Base-by-base conservation (phyloP, 768 basidiomycete genomes). In the Pisolithus tinctorius region DNA sequence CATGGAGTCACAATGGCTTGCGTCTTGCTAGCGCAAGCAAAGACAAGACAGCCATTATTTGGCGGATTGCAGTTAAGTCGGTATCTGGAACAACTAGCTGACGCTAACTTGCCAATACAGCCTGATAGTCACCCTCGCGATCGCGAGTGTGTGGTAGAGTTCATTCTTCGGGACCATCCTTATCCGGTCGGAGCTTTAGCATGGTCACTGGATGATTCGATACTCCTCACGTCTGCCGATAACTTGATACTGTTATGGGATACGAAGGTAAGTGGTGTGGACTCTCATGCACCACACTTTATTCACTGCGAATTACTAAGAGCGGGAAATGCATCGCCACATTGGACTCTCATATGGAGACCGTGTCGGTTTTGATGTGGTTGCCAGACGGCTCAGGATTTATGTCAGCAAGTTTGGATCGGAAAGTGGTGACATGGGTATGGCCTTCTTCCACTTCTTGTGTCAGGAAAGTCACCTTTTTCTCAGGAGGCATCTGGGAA, bases 1-100 rank as follows among this genome's bases (percentile, higher is more conserved):
- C 86, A 64, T 99, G 94, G 94, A 95, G 93, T 68, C 90, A 89
- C 59, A 84, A 86, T 63, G 96, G 96, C 2, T 68, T 69, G 45
- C 84, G 78, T 60, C 74, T 99, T 46, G 96, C 94, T 29, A 93
- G 84, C 57, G 88, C 87, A 36, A 87, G 93, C 50, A 89, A 81
- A 66, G 95, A 98, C 69, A 82, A 80, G 71, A 77, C 79, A 4
- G 93, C 88, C 6, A 88, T 96, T 50, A 86, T 98, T 46, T 98
- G 94, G 94, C 76, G 76, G 43, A 75, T 93, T 49, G 81, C 80
- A 71, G 94, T 91, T 68, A 61, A 27, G 87, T 70, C 47, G 45
- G 11, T 46, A 54, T 52, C 29, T 43, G 38, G 23, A 37, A 39
- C 51, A 54, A 58, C 20, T 38, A 25, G 20, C 52, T 48, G 36